Evolutionary conservation across 495 filamentous ascomycete species (phyloP), one percentile per base, ranked within the genome.

Genomic region (Xylaria bambusicola): DNA sequence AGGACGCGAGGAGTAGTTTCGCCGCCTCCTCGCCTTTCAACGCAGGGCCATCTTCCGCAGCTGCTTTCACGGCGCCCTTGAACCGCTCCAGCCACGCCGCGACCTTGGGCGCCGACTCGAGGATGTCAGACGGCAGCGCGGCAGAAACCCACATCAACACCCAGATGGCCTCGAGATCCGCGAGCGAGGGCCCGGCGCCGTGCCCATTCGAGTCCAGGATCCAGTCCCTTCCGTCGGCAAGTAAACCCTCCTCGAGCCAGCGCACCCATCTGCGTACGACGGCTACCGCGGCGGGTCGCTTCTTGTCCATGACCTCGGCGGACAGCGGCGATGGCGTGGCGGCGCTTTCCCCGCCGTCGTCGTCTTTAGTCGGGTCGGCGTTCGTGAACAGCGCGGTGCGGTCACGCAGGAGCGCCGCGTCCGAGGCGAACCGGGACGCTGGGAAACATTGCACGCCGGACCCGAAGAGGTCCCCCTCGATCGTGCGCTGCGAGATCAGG

Each of bases 111-210:
- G 52, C 17, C 4, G 52, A 44, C 38, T 29, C 52, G 38, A 86
- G 71, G 27, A 66, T 24, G 5, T 72, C 68, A 18, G 66, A 61
- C 40, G 76, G 73, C 26, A 86, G 62, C 10, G 82, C 79, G 2
- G 77, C 81, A 0, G 23, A 18, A 1, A 54, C 83, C 86, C 88
- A 89, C 62, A 83, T 77, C 51, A 87, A 75, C 0, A 74, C 66
- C 86, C 84, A 89, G 12, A 84, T 73, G 17, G 77, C 78, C 67
- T 87, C 82, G 42, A 88, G 79, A 67, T 88, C 87, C 3, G 76
- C 82, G 65, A 86, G 64, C 13, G 69, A 68, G 9, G 84, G 78
- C 26, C 66, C 67, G 9, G 73, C 60, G 0, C 66, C 75, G 1
- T 72, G 71, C 2, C 82, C 64, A 12, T 88, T 68, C 84, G 84